Evolutionary conservation across 345 rosid species (phyloP), one percentile per base, ranked within the genome.

Genomic region (Pistacia atlantica): DNA sequence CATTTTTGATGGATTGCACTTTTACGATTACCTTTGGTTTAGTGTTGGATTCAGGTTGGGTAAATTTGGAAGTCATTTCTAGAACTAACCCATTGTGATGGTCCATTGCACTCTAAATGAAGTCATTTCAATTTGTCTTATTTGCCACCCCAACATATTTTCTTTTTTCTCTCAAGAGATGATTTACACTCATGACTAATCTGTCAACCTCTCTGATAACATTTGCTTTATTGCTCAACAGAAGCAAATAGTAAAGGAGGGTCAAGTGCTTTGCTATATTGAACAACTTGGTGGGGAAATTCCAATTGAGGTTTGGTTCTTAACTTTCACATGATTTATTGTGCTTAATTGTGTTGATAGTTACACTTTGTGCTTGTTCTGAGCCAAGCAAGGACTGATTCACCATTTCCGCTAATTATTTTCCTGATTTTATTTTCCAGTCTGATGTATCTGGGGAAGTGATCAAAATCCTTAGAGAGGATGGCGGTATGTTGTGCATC

Each of bases 171-270:
- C 17, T 51, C 5, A 12, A 33, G 55, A 57, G 63, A 64, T 37
- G 71, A 48, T 71, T 54, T 18, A 4, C 31, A 17, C 20, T 51
- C 22, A 28, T 63, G 61, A 70, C 22, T n/a, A 57, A 7, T 77
- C 57, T 37, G 31, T 63, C 68, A 77, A 62, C 33, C 51, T 22
- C 67, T 73, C 75, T 86, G n/a, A 71, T 14, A 65, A 68, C 42
- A 14, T 74, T 62, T 60, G 76, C 58, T 73, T 73, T 64, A 28
- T 80, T 69, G 66, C 69, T 49, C 45, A 76, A 81, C 91, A 93
- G 98, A 93, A 93, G 82, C 97, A 95, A 82, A 82, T 70, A 55
- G 95, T 93, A 76, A 95, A 87, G 82, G 97, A 95, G 85, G 97
- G 98, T n/a, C 92, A 91, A 85, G 87, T 91, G 72, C 81, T 95